phyloP scores from a whole-genome alignment of 768 basidiomycete genomes.

The Kwoniella europaea region DNA sequence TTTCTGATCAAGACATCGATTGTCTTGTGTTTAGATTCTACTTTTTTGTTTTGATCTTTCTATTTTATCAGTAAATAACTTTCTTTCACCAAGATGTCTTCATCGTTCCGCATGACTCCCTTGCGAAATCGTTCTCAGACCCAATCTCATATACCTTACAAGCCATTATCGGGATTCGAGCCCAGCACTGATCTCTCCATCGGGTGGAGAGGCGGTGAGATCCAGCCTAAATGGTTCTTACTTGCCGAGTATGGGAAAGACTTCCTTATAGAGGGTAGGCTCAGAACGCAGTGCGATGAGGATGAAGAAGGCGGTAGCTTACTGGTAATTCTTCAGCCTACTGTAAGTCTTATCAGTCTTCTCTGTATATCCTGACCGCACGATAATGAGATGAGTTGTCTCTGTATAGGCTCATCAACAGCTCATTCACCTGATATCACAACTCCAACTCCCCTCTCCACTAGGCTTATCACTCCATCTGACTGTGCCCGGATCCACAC shows the following conservation, averaged over 20 bases:
- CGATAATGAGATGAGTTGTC: no score
- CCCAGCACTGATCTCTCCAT: background rate
- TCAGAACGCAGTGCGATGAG: background rate
- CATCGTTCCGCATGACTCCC: background rate
- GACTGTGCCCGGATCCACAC: background rate
- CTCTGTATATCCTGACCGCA: no score
- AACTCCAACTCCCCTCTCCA: constrained; percentile 24
- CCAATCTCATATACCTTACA: constrained; percentile 2
- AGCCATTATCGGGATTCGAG: background rate
- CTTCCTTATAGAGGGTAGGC: background rate
- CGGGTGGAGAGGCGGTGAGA: constrained; percentile 19
- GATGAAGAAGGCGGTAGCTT: constrained; percentile 11
- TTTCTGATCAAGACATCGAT: background rate
- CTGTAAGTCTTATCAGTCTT: no score
- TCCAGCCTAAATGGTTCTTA: constrained; percentile 13
- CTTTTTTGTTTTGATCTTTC: background rate
- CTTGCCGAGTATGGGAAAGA: background rate
- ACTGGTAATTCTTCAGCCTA: constrained; percentile 20
- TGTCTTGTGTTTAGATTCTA: background rate
- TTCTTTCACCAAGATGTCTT: background rate
- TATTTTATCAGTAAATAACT: background rate
- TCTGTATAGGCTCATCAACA: constrained; percentile 26
- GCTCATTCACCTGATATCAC: constrained; percentile 16
- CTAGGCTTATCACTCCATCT: constrained; percentile 27
- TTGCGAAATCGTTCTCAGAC: constrained; percentile 4